phyloP scores from a whole-genome alignment of 176 grass and related monocot genomes.

The Themeda triandra region DNA sequence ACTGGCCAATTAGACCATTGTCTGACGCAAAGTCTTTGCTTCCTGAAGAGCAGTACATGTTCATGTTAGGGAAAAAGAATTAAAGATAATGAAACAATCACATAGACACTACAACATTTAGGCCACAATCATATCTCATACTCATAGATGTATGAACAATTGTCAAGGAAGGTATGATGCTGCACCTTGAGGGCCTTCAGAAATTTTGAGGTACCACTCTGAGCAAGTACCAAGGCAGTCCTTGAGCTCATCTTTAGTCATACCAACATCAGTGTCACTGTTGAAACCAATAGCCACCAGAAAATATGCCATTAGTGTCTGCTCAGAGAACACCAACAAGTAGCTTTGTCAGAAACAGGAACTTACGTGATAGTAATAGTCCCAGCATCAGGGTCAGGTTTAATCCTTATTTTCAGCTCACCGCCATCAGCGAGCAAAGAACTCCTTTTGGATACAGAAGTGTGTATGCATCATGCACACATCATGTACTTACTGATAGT shows the following conservation, averaged over 20 bases:
- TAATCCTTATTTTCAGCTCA: conserved; percentile 81
- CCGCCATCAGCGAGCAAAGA: conserved; percentile 64
- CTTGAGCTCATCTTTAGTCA: too few relatives aligned
- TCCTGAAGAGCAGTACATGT: conserved; percentile 43
- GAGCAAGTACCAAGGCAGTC: too few relatives aligned
- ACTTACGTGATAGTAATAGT: conserved; percentile 76
- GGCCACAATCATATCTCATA: neutral
- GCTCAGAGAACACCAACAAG: neutral
- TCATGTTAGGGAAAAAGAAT: neutral
- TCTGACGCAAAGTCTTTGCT: conserved; percentile 71
- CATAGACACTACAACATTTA: neutral
- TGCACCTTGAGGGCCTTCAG: conserved; percentile 74
- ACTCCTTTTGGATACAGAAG: too few relatives aligned
- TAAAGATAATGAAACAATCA: neutral
- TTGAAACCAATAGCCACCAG: too few relatives aligned
- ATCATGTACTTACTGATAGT: too few relatives aligned
- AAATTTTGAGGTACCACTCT: too few relatives aligned
- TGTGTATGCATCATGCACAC: conserved; percentile 74
- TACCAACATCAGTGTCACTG: too few relatives aligned
- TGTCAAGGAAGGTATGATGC: neutral
- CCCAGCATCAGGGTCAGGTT: conserved; percentile 68
- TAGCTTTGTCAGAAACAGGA: neutral
- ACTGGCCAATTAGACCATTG: conserved; percentile 84
- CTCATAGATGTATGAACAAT: neutral
- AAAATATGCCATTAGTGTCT: too few relatives aligned